Evolutionary conservation across 164 flowering plant genomes (phyloP), one percentile per base, ranked within the genome.

Genomic region (Saururus chinensis): DNA sequence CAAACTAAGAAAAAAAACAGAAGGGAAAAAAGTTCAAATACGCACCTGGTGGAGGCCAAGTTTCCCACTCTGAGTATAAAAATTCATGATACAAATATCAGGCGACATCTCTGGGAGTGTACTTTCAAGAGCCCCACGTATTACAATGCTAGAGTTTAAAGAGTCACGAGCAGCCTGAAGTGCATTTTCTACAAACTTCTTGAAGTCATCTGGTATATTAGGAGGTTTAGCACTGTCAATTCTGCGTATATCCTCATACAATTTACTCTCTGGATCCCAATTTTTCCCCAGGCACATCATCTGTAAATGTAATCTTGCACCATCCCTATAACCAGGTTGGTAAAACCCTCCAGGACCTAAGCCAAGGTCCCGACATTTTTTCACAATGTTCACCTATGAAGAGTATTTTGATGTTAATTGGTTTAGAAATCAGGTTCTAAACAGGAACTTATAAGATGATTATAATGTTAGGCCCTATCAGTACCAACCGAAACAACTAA

Each of bases 261-360:
- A n/a, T 53, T 79, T 74, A 11, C 70, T 76, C 70, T 82, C 74
- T 23, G 95, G 90, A 49, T 89, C 91, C 98, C 98, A 92, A 62
- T 80, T 72, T 65, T 77, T 79, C 55, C 98, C 98, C 60, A 92
- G 89, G 71, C 96, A 89, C 96, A 92, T 87, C 98, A 92, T 87
- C 63, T 78, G 77, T 73, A 87, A 56, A 64, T 63, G 75, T 63
- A 89, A 62, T 48, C 75, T 80, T 17, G 74, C 81, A 59, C 91
- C 92, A 75, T 74, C 76, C 0, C 73, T 61, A 56, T 75, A 92
- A 64, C 86, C 81, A 25, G 98, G 95, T 65, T 82, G 85, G 70
- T 89, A 89, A 68, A 92, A 92, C 20, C 98, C 98, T 49, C 92
- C 95, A 52, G 74, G 35, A 9, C 86, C 87, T 40, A 74, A 4